These are phyloP conservation scores for Crataegus laevigata DNA, from an alignment of 306 rosid genomes.

Conservation along the genomic window DNA sequence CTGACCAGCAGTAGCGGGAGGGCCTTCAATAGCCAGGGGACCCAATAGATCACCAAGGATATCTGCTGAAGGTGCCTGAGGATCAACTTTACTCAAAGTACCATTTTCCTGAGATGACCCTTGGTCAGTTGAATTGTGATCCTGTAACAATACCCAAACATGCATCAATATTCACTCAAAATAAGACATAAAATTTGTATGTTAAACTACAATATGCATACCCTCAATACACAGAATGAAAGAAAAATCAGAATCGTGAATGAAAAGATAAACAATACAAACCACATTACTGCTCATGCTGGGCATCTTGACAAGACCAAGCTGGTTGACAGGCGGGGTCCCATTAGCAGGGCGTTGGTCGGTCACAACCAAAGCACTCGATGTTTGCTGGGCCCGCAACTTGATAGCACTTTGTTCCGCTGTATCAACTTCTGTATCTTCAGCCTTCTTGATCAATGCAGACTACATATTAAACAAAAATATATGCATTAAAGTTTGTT, in stretches of 20 bases:
- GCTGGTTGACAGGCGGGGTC: constrained; percentile 52
- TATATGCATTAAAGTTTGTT: constrained; percentile 5
- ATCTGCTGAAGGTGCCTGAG: constrained; percentile 54
- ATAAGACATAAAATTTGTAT: neutral
- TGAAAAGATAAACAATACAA: constrained; percentile 16
- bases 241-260: neutral
- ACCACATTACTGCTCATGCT: constrained; percentile 51
- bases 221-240: neutral
- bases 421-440: constrained; percentile 84
- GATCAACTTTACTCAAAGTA: constrained; percentile 46
- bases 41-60: constrained; percentile 82
- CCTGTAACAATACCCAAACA: constrained; percentile 43
- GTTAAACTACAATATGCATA: neutral
- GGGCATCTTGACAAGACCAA: constrained; percentile 74
- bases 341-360: constrained; percentile 72
- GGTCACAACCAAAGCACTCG: constrained; percentile 89
- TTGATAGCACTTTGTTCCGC: constrained; percentile 95
- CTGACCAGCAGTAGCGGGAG: constrained; percentile 48
- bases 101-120: constrained; percentile 66
- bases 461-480: constrained; percentile 50
- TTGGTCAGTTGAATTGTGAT: constrained; percentile 38
- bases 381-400: constrained; percentile 73
- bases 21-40: constrained; percentile 94
- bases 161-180: constrained; percentile 12
- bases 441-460: constrained; percentile 88